These are phyloP conservation scores for Gaeumannomyces tritici DNA, from an alignment of 2,329 filamentous ascomycete genomes.

Conservation along the genomic window DNA sequence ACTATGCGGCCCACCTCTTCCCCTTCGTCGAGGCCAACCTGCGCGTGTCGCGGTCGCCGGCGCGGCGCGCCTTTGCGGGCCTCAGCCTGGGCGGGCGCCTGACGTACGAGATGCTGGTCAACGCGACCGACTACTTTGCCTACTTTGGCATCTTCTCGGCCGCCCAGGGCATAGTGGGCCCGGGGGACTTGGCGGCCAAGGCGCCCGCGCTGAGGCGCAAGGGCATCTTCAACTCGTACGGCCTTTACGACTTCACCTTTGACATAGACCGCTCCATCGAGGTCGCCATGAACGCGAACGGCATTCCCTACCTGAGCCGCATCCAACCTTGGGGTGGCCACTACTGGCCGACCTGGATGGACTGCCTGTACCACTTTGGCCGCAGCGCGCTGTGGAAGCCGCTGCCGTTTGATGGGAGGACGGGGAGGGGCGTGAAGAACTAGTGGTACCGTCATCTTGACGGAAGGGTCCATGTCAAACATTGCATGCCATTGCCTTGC, in stretches of 20 bases:
- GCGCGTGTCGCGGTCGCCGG: slow-evolving; percentile 14
- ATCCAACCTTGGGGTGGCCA: slow-evolving; percentile 17
- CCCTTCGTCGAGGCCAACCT: slow-evolving; percentile 16
- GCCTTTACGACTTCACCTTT: slow-evolving; percentile 17
- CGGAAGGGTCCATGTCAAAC: too few species aligned
- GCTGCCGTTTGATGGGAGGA: slow-evolving; percentile 9
- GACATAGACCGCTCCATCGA: slow-evolving; percentile 12
- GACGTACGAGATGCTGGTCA: slow-evolving; percentile 20
- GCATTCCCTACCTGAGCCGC: slow-evolving; percentile 11
- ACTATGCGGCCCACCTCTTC: slow-evolving; percentile 16
- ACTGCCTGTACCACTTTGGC: slow-evolving; percentile 19
- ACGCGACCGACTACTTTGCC: slow-evolving; percentile 18
- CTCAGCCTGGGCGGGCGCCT: slow-evolving; percentile 17
- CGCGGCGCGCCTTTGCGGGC: slow-evolving; percentile 18
- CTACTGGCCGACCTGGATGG: slow-evolving; percentile 20
- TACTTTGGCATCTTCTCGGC: slow-evolving; percentile 19
- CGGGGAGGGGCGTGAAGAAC: background rate
- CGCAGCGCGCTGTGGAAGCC: slow-evolving; percentile 17
- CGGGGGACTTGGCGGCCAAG: slow-evolving; percentile 10
- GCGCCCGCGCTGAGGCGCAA: slow-evolving; percentile 11
- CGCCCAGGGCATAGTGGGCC: slow-evolving; percentile 8
- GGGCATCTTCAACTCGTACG: slow-evolving; percentile 17
- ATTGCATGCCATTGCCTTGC: too few species aligned
- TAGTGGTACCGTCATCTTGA: background rate
- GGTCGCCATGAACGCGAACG: slow-evolving; percentile 11